Evolutionary conservation across 805 yeast genomes (phyloP), one percentile per base, ranked within the genome.

Genomic region (Barnettozyma vustinii): DNA sequence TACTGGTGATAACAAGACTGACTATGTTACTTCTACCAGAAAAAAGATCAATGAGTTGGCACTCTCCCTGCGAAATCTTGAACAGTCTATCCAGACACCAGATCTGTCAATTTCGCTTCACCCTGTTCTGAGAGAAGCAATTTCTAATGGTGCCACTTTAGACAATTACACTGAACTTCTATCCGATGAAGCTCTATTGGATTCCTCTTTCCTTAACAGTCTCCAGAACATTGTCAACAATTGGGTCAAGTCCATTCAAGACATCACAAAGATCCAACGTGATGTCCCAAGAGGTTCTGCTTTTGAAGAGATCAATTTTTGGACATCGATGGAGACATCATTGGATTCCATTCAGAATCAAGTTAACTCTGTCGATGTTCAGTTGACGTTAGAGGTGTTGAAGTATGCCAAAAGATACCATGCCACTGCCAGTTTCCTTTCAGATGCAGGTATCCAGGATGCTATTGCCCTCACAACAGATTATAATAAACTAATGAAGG

Each of bases 351-450:
- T 87, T 1, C 76, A 78, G 46, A 69, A 71, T 1, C 96, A 89
- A 59, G 64, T 87, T 1, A 63, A 72, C 3, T 69, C 78, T 1
- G 71, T 73, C 0, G 82, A 79, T 33, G 77, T 88, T 1, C 67
- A 65, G 19, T 62, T 76, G 9, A 80, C 94, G 0, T 64, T 89
- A 13, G 79, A 76, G 1, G 68, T 86, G 0, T 69, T 91, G 48
- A 77, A 79, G 51, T 68, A 74, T 15, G 89, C 90, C 2, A 90
- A 87, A 56, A 72, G 97, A 53, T 87, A 83, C 59, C 95, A 87
- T 61, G 83, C 88, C 1, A 83, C 91, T 0, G 77, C 80, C n/a
- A 75, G 84, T 33, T 84, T 87, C 57, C 68, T 77, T 32, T 78
- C 88, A 6, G 95, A 87, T 58, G 80, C 85, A 2, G 87, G 88